phyloP scores from a whole-genome alignment of 768 basidiomycete species.

The Neoboletus magnificus region DNA sequence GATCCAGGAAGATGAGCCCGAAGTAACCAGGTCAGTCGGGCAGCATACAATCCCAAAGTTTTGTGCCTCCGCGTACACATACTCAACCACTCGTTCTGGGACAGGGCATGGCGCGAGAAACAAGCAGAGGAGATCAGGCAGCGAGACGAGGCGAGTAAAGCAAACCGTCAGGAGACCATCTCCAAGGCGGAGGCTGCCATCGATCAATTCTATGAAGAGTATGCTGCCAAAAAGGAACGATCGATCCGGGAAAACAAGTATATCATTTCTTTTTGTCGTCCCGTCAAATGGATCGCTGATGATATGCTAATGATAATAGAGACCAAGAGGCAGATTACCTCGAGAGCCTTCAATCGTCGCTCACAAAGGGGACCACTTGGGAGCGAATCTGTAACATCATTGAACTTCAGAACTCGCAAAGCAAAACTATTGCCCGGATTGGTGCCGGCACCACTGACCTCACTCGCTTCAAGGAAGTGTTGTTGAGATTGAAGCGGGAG shows the following conservation, averaged over 20 bases:
- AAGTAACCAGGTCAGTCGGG: constrained; percentile 70
- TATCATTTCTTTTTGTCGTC: neutral
- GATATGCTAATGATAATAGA: constrained; percentile 40
- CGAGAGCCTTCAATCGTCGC: constrained; percentile 62
- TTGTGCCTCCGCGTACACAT: neutral
- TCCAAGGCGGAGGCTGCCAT: constrained; percentile 81
- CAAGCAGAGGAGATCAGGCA: constrained; percentile 80
- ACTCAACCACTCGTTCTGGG: neutral
- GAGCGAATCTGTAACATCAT: constrained; percentile 83
- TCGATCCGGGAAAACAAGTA: constrained; percentile 96
- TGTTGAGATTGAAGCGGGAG: constrained; percentile 85
- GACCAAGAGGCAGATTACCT: constrained; percentile 84
- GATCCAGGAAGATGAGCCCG: constrained; percentile 75
- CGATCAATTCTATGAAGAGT: constrained; percentile 87
- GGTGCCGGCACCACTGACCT: constrained; percentile 89
- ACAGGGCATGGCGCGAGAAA: constrained; percentile 82
- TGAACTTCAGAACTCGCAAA: constrained; percentile 94
- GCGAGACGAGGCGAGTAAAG: constrained; percentile 78
- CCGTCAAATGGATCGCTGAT: neutral
- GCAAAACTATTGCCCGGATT: constrained; percentile 88
- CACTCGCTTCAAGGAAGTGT: constrained; percentile 86
- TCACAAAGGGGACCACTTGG: constrained; percentile 93
- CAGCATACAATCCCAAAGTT: too few relatives aligned
- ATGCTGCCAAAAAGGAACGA: constrained; percentile 84
- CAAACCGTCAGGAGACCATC: constrained; percentile 77